phyloP scores from a whole-genome alignment of 2,329 filamentous ascomycete genomes.

The Cladosporium sp. region DNA sequence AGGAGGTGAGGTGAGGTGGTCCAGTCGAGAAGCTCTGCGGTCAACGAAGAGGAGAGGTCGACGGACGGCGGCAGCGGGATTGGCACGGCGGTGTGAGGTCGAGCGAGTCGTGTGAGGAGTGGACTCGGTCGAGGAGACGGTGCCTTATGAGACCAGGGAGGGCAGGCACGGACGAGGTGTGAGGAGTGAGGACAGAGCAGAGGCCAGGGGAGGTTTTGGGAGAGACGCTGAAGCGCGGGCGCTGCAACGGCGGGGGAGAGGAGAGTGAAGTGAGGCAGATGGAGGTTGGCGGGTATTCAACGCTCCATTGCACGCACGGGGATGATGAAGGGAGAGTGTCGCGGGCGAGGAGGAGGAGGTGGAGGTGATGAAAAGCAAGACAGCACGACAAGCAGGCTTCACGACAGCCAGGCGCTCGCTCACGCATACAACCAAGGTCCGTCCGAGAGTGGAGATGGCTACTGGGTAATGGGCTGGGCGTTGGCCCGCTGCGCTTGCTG shows the following conservation, averaged over 20 bases:
- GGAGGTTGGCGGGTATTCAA: constrained; percentile 16
- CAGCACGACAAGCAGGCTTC: constrained; percentile 15
- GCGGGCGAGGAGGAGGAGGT: background rate
- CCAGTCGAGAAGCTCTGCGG: constrained; percentile 40
- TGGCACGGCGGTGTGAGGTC: constrained; percentile 19
- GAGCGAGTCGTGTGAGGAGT: constrained; percentile 23
- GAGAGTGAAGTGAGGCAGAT: constrained; percentile 14
- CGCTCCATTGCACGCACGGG: constrained; percentile 19
- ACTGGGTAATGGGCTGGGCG: constrained; percentile 16
- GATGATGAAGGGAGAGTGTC: constrained; percentile 16
- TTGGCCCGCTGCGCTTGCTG: background rate
- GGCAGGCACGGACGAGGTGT: constrained; percentile 18
- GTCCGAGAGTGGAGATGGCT: constrained; percentile 16
- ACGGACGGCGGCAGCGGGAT: constrained; percentile 24
- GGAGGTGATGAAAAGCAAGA: constrained; percentile 16
- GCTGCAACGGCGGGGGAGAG: constrained; percentile 2
- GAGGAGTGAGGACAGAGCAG: constrained; percentile 7
- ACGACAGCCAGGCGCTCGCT: constrained; percentile 2
- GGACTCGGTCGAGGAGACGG: constrained; percentile 22
- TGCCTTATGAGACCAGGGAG: constrained; percentile 17
- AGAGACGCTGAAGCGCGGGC: background rate
- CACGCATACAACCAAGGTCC: background rate
- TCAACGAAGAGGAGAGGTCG: constrained; percentile 45
- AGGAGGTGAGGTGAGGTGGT: constrained; percentile 18
- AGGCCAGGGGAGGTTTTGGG: constrained; percentile 13